Evolutionary conservation across 805 yeast genomes (phyloP).

Genomic region (Yarrowia bubula): DNA sequence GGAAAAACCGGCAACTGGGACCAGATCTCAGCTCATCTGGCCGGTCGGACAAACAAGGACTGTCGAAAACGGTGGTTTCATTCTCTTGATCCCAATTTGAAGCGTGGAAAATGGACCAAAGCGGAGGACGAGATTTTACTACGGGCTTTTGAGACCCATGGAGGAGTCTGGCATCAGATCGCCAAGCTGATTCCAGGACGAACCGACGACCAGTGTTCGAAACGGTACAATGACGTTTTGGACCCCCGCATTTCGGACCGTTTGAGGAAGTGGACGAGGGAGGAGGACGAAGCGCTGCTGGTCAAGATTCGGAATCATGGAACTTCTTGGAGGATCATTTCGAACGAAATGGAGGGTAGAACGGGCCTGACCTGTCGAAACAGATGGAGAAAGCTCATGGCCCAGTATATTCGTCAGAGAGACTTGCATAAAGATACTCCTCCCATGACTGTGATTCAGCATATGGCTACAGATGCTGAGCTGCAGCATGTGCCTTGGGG

Average conservation of each 20-base stretch:
- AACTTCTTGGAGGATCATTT: slow-evolving; percentile 84
- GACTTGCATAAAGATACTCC: slow-evolving; percentile 13
- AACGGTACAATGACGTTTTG: slow-evolving; percentile 81
- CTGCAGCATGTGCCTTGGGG: slow-evolving; percentile 13
- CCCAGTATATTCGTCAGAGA: slow-evolving; percentile 40
- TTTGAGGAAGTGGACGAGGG: slow-evolving; percentile 72
- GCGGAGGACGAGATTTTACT: slow-evolving; percentile 70
- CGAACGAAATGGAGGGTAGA: slow-evolving; percentile 67
- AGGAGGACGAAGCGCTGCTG: slow-evolving; percentile 73
- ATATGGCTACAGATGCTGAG: slow-evolving; percentile 12
- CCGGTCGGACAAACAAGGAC: slow-evolving; percentile 65
- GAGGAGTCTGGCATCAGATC: slow-evolving; percentile 84
- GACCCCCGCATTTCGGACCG: slow-evolving; percentile 79
- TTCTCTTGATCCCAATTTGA: slow-evolving; percentile 76
- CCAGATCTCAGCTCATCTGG: slow-evolving; percentile 40
- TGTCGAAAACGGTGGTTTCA: slow-evolving; percentile 86
- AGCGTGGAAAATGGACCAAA: slow-evolving; percentile 83
- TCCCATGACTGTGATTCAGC: slow-evolving; percentile 22
- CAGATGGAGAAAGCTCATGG: slow-evolving; percentile 82
- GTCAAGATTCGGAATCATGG: slow-evolving; percentile 68
- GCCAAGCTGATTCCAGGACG: slow-evolving; percentile 74
- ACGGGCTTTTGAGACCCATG: slow-evolving; percentile 62
- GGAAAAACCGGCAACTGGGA: slow-evolving; percentile 46
- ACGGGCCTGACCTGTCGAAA: slow-evolving; percentile 89
- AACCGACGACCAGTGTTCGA: slow-evolving; percentile 94